Conservation (phyloP, 179 eudicot species). For the Pouteria campechiana region DNA sequence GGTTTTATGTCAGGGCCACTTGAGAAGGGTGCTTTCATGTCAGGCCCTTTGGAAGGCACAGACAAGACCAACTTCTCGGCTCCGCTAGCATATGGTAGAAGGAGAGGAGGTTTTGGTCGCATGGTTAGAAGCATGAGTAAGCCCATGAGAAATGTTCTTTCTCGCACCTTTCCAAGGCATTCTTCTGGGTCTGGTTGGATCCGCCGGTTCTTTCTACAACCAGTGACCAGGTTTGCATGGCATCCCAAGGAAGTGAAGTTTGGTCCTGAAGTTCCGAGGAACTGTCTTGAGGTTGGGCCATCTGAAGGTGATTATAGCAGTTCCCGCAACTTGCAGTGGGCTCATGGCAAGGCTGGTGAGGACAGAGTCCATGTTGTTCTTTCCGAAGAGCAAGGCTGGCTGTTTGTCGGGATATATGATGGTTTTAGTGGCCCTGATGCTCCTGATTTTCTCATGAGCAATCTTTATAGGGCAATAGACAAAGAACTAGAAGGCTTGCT, state of each 20-base stretch:
- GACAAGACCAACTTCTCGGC: no score
- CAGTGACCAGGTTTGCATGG: conserved; percentile 1
- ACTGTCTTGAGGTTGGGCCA: background rate
- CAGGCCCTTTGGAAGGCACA: conserved; percentile 9
- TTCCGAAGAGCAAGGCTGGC: conserved; percentile 12
- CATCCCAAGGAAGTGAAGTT: conserved; percentile 1
- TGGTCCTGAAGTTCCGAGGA: background rate
- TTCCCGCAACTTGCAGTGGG: conserved; percentile 10
- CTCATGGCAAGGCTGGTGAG: conserved; percentile 11
- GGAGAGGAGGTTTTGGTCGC: background rate
- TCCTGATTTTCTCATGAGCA: conserved; percentile 7
- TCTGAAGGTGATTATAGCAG: no score
- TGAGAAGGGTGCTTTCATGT: background rate
- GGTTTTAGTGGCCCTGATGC: conserved; percentile 13
- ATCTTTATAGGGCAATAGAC: conserved; percentile 7
- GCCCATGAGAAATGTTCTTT: no score
- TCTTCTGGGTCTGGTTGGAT: no score
- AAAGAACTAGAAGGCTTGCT: conserved; percentile 10
- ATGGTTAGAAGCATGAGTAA: background rate
- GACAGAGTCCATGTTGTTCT: conserved; percentile 12
- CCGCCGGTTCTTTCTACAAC: background rate
- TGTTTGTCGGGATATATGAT: conserved; percentile 9
- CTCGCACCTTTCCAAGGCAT: conserved; percentile 3
- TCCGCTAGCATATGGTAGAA: background rate
- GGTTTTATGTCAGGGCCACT: background rate